Evolutionary conservation across 768 basidiomycete genomes (phyloP).

Genomic region (Megacollybia marginata): DNA sequence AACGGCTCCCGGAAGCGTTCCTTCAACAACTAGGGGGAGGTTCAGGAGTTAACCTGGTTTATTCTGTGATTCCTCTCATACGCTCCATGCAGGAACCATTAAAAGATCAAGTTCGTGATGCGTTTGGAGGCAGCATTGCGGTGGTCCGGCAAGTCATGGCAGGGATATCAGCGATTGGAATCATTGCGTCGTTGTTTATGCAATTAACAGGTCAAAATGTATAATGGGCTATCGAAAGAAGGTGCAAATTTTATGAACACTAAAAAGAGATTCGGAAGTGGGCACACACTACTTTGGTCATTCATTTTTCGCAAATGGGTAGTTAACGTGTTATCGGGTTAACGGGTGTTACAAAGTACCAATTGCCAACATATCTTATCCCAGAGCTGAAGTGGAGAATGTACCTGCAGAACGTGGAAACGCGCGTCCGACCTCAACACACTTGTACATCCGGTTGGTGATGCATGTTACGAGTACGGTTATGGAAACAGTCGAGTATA

Average conservation of each 20-base stretch:
- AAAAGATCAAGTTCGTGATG: background rate
- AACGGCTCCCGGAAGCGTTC: conserved; percentile 20
- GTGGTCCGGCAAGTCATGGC: background rate
- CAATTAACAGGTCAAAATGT: background rate
- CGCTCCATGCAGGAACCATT: background rate
- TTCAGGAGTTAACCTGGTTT: background rate
- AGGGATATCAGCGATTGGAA: background rate
- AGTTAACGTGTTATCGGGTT: no score
- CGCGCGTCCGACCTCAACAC: conserved; percentile 1
- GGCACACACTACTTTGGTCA: no score
- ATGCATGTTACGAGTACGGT: conserved; percentile 79
- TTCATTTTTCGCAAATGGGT: no score
- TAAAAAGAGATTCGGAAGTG: no score
- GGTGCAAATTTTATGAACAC: no score
- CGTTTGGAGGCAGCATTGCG: background rate
- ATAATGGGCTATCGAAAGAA: no score
- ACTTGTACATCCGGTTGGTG: conserved; percentile 48
- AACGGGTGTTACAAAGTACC: no score
- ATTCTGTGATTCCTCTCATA: background rate
- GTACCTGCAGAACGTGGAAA: background rate
- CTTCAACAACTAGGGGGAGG: conserved; percentile 7
- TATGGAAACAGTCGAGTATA: no score
- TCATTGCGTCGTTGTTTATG: background rate
- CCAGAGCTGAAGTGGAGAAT: conserved; percentile 4
- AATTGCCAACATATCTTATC: no score